These are phyloP conservation scores for Vitis riparia DNA, from an alignment of 164 flowering plant species.

Conservation along the genomic window DNA sequence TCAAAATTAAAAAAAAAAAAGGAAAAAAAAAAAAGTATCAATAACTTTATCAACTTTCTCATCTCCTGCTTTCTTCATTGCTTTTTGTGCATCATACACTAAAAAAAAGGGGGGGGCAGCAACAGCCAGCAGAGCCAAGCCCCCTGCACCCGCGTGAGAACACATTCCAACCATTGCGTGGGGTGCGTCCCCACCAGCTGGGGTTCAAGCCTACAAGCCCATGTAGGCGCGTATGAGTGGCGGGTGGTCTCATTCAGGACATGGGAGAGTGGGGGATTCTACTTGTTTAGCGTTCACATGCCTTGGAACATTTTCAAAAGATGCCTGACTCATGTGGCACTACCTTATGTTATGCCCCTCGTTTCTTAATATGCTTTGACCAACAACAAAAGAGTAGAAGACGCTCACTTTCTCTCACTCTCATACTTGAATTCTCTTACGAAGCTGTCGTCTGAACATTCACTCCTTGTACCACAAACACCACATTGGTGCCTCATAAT, in stretches of 20 bases:
- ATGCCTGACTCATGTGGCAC: conserved; percentile 10
- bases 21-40: background rate
- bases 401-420: background rate
- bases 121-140: background rate
- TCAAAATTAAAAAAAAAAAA: background rate
- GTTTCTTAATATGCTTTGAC: background rate
- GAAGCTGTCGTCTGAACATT: too few relatives aligned
- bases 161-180: background rate
- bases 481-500: too few relatives aligned
- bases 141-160: conserved; percentile 4
- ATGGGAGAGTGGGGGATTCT: conserved; percentile 5
- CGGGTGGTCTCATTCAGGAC: background rate
- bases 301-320: conserved; percentile 7
- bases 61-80: conserved; percentile 10
- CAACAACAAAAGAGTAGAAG: background rate
- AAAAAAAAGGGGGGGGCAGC: background rate
- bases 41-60: conserved; percentile 6
- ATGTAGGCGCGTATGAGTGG: conserved; percentile 3
- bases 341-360: background rate
- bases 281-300: conserved; percentile 9
- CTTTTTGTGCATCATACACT: conserved; percentile 14
- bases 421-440: too few relatives aligned
- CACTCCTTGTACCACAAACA: too few relatives aligned
- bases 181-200: background rate
- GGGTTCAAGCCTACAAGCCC: background rate